These are phyloP conservation scores for Tuber borchii DNA, from an alignment of 495 filamentous ascomycete genomes.

Conservation along the genomic window DNA sequence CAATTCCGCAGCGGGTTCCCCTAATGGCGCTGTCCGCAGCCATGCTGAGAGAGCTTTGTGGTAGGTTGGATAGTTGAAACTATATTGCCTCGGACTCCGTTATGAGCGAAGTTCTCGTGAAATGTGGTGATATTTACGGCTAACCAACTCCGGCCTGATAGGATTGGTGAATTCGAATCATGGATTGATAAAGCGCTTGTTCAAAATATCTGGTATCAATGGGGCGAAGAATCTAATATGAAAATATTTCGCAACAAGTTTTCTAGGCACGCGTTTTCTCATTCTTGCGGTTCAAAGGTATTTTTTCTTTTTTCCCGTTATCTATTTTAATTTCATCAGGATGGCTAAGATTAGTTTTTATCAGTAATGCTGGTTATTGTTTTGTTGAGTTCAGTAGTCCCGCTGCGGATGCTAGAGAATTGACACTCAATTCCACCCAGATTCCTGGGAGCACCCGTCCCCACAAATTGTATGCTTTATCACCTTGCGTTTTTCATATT, in stretches of 20 bases:
- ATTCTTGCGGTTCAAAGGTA: neutral
- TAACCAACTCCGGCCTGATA: conserved; percentile 36
- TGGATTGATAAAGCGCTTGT: conserved; percentile 99
- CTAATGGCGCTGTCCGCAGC: conserved; percentile 47
- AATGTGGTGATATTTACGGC: conserved; percentile 11
- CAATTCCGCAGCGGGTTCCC: conserved; percentile 50
- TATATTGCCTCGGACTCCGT: conserved; percentile 8
- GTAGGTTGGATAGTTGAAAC: conserved; percentile 49
- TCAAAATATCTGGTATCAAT: conserved; percentile 81
- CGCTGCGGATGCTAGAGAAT: conserved; percentile 81
- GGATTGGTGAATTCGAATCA: conserved; percentile 98
- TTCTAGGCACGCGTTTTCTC: conserved; percentile 69
- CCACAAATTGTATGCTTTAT: conserved; percentile 64
- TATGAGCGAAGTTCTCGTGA: neutral
- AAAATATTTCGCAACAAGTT: conserved; percentile 99
- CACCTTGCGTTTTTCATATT: conserved; percentile 1
- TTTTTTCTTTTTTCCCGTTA: neutral
- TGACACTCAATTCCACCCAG: conserved; percentile 76
- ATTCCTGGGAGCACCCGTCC: conserved; percentile 91
- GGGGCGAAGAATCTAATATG: conserved; percentile 90
- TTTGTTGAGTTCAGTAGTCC: conserved; percentile 89
- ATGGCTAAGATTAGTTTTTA: conserved; percentile 45
- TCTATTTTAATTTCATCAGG: neutral
- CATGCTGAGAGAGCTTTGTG: conserved; percentile 77
- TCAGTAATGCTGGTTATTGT: conserved; percentile 96